Conservation (phyloP, 257 asterid genomes). For the Solanum medicagineum region DNA sequence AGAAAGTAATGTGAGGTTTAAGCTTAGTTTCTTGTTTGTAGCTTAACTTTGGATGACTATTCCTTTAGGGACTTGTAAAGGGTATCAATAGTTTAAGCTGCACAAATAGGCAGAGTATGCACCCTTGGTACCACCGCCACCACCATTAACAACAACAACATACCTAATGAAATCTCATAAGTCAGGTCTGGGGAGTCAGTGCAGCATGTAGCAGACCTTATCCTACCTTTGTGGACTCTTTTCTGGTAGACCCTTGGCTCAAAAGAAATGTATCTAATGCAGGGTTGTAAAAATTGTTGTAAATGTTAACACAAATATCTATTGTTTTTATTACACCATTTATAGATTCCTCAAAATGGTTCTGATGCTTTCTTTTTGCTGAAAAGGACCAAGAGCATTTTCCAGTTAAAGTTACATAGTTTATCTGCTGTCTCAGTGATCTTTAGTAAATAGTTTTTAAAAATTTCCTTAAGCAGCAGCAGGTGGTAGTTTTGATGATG, state of each 20-base stretch:
- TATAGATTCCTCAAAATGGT: background rate
- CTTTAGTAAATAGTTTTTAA: background rate
- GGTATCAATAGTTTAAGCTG: background rate
- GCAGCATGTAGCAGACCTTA: too few relatives aligned
- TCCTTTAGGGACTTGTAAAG: background rate
- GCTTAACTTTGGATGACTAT: background rate
- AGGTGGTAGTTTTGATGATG: background rate
- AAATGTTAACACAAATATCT: background rate
- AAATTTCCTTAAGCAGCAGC: background rate
- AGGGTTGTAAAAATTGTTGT: background rate
- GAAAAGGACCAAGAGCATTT: background rate
- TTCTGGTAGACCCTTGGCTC: too few relatives aligned
- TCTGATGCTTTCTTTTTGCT: background rate
- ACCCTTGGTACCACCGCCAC: too few relatives aligned
- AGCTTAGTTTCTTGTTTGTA: background rate
- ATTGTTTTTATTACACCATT: background rate
- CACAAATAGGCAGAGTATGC: background rate
- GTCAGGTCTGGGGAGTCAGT: background rate
- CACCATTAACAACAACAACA: background rate
- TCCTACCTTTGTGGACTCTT: too few relatives aligned
- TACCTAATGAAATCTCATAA: background rate
- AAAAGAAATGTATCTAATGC: background rate
- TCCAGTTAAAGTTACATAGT: background rate
- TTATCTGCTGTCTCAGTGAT: background rate
- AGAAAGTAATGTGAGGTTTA: background rate